Conservation (phyloP, 768 basidiomycete species). For the Tricholomella constricta region DNA sequence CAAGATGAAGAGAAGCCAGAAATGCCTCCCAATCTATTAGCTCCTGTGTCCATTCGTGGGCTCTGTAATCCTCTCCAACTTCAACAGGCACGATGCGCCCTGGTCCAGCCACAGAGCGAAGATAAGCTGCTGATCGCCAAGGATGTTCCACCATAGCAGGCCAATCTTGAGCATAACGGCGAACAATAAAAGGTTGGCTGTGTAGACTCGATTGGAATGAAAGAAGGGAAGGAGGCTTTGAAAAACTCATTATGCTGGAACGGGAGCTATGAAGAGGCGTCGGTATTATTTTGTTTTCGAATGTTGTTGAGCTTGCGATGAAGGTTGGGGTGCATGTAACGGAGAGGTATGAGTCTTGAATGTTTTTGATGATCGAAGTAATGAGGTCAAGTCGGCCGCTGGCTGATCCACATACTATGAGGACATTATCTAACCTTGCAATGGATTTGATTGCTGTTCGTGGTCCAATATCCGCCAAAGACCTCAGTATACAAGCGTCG, state of each 20-base stretch:
- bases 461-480: conserved; percentile 38
- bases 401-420: conserved; percentile 81
- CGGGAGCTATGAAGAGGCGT: conserved; percentile 22
- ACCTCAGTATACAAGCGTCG: conserved; percentile 66
- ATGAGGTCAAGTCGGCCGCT: conserved; percentile 63
- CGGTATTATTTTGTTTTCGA: neutral
- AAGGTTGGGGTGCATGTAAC: conserved; percentile 3
- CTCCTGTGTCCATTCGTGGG: conserved; percentile 77
- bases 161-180: conserved; percentile 67
- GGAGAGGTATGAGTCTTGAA: conserved; percentile 48
- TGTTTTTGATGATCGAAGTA: conserved; percentile 56
- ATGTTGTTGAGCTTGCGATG: neutral
- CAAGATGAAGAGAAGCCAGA: conserved; percentile 47
- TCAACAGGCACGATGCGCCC: conserved; percentile 91
- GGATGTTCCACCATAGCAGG: conserved; percentile 70
- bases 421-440: conserved; percentile 68
- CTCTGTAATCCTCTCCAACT: conserved; percentile 81
- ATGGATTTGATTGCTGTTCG: conserved; percentile 47
- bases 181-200: conserved; percentile 71
- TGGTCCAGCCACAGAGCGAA: conserved; percentile 69
- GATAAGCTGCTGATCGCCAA: conserved; percentile 74
- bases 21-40: conserved; percentile 82
- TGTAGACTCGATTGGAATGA: conserved; percentile 49
- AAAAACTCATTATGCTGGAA: conserved; percentile 41
- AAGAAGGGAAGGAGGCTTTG: conserved; percentile 56